Base-by-base conservation (phyloP, 306 rosid genomes). In the Medicago ruthenica region DNA sequence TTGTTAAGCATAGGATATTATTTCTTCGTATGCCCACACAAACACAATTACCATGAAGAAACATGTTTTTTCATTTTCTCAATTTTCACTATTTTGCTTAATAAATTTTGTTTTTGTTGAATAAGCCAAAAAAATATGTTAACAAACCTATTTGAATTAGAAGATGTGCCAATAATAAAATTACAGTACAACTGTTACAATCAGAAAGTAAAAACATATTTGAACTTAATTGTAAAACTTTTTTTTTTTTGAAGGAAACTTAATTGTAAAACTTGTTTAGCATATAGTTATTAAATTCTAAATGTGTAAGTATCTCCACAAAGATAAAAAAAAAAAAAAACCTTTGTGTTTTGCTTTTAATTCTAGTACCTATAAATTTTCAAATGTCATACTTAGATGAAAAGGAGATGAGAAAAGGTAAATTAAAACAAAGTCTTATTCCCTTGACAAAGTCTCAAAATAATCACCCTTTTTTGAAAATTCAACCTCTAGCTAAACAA, bases 401-500 rank as follows among this genome's bases (percentile, higher is more conserved):
- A 76, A 51, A 75, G 34, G 67, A 57, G 48, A n/a, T 9, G 36
- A 40, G 59, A 78, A 61, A 50, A 11, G 4, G 71, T 31, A 69
- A 41, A 61, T 69, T 34, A 3, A 72, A 20, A 47, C 51, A 18
- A 18, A 6, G 27, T 81, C 41, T 17, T 21, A 71, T 70, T 75
- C 76, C 8, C 44, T 65, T 12, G 34, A 54, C 57, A 81, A 73
- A 67, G 51, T 74, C 50, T 39, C 57, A 74, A 59, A 70, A 67
- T 64, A 74, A 78, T 78, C 45, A 78, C 82, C 36, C 64, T 3
- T 39, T 62, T 65, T 41, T 5, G 22, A 75, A 79, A 82, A 65
- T 79, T 80, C 83, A 82, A 88, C 74, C n/a, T 60, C 72, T 67
- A 67, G 18, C 20, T 61, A 58, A 80, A 47, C 59, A 87, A 74